Percentiles rank a stretch among this genome's conserved stretches.
Evolutionary conservation across 129 eudicot genomes (phyloP).

Genomic region (Pulicaria dysenterica): DNA sequence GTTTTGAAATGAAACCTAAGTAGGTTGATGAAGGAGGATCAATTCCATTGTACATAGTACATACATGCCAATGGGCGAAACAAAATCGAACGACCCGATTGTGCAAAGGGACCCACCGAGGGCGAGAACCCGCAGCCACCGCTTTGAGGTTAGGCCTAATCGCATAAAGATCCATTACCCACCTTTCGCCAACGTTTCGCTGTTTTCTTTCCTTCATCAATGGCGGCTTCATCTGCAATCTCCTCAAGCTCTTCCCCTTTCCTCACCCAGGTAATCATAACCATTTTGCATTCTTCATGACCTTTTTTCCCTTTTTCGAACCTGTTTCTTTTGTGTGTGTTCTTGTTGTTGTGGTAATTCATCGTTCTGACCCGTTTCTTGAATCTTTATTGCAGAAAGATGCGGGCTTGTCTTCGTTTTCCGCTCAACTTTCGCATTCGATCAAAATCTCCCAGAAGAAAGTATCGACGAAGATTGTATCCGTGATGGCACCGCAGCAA

Average conservation of each 20-base stretch:
- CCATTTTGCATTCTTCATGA: neutral
- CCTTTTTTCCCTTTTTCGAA: neutral
- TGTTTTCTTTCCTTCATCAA: slow-evolving; percentile 26
- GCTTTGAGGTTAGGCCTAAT: too few relatives aligned
- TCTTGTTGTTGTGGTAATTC: neutral
- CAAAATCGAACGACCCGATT: too few relatives aligned
- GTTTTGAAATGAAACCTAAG: too few relatives aligned
- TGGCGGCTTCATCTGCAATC: slow-evolving; percentile 65
- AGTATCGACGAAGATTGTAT: slow-evolving; percentile 44
- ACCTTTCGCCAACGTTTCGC: too few relatives aligned
- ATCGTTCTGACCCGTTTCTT: neutral
- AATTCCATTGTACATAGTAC: too few relatives aligned
- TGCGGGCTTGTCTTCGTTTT: slow-evolving; percentile 59
- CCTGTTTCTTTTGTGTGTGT: slow-evolving; percentile 5
- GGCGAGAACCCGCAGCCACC: too few relatives aligned
- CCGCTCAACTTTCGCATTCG: slow-evolving; percentile 41
- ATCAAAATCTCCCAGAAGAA: slow-evolving; percentile 41
- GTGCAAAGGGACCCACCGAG: too few relatives aligned
- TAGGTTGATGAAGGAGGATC: too few relatives aligned
- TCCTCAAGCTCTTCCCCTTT: slow-evolving; percentile 51
- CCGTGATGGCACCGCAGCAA: slow-evolving; percentile 77
- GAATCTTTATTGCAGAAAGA: slow-evolving; percentile 53
- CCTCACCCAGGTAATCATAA: slow-evolving; percentile 44
- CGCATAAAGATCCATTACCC: too few relatives aligned
- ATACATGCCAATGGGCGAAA: too few relatives aligned